Base-by-base conservation (phyloP, 1,139 yeast genomes). In the Kazachstania sp. region DNA sequence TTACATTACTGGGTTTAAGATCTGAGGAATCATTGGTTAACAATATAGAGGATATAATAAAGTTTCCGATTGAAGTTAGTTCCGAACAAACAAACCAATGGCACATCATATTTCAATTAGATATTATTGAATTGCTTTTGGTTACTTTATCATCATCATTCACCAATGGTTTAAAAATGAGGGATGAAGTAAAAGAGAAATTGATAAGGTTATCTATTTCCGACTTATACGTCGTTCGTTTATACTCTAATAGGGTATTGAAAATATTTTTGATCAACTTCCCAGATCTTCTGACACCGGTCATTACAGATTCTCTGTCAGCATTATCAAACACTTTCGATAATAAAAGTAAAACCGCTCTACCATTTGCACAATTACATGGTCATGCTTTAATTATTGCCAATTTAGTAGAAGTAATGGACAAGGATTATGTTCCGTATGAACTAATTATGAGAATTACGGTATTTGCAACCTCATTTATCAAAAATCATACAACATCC, bases 381-480 rank as follows among this genome's bases (percentile, higher is more conserved):
- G 74, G 74, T 3, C 65, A 70, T 41, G 70, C 75, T 0, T 57
- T 67, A 32, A 58, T 66, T 13, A 65, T 75, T 29, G 68, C 77
- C 0, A 72, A 68, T 49, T 41, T 68, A 29, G 55, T 69, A 2
- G 56, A 57, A 13, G 47, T 57, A 7, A 64, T 70, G 3, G 63
- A 65, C 40, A 60, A 61, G 36, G 70, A 68, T 44, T 63, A 62
- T 49, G 69, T 70, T n/a, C 61, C 72, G 1, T 63, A 60, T 36
- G 66, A 64, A 23, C 53, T 69, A 15, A 60, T 70, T 9, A 61
- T 68, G 51, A 60, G 65, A 43, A 59, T 68, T 8, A 66, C 70
- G 44, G 63, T 61, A 0, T 64, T 66, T 44, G 63, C 67, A 2
- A 60, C 65, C 0, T 57, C 66, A 1, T 58, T 63, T 43, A 62